Conservation (phyloP, 2,329 filamentous ascomycete species). For the Eutypella sp. region DNA sequence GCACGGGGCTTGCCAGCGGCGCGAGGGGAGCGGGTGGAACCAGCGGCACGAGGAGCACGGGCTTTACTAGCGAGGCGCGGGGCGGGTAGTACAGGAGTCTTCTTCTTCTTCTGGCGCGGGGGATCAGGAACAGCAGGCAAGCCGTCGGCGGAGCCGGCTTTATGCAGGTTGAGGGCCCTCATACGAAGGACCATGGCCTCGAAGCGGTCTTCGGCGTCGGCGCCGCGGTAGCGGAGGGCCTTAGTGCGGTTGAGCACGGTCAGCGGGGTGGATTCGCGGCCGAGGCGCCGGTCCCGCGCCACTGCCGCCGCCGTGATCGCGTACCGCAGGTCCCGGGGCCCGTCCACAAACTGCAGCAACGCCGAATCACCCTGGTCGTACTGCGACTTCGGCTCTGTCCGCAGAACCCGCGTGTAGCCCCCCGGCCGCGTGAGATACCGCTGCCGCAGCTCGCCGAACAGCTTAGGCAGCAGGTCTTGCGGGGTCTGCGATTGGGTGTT, state of each 20-base stretch:
- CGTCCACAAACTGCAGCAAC: constrained; percentile 92
- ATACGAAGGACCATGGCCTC: constrained; percentile 56
- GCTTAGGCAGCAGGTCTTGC: constrained; percentile 69
- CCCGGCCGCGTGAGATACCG: constrained; percentile 77
- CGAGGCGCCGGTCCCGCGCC: constrained; percentile 55
- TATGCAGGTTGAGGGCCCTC: constrained; percentile 27
- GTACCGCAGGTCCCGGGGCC: constrained; percentile 89
- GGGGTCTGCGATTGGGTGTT: constrained; percentile 49
- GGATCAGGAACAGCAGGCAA: background rate
- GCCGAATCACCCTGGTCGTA: constrained; percentile 83
- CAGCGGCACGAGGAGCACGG: no score
- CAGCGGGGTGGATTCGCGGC: constrained; percentile 59
- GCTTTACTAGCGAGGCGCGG: no score
- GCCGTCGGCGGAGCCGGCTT: constrained; percentile 3
- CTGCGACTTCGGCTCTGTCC: constrained; percentile 80
- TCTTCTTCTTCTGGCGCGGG: no score
- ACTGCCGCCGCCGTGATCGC: constrained; percentile 86
- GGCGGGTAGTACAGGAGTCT: no score
- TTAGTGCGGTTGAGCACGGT: constrained; percentile 78
- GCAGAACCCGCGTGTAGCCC: constrained; percentile 91
- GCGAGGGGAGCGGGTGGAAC: no score
- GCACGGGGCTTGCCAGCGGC: no score
- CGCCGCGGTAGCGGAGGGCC: constrained; percentile 68
- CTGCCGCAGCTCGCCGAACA: constrained; percentile 76
- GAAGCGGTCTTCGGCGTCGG: constrained; percentile 60